Evolutionary conservation across 345 rosid genomes (phyloP).

Genomic region (Arabidopsis thaliana): DNA sequence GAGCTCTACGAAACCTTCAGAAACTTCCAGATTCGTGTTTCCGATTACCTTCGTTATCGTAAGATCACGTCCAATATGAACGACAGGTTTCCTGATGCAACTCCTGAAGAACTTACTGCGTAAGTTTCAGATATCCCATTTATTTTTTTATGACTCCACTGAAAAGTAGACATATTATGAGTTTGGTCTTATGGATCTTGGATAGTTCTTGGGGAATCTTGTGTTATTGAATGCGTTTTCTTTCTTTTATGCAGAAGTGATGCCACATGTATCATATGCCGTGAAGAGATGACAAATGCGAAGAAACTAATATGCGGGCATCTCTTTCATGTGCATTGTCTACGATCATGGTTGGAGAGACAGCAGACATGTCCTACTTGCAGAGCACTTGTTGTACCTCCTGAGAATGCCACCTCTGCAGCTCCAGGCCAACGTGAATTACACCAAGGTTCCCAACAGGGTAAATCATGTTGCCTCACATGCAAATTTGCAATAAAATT

Average conservation of each 20-base stretch:
- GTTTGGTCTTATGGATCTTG: background rate
- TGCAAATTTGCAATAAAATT: background rate
- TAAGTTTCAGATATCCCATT: conserved; percentile 49
- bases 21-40: conserved; percentile 88
- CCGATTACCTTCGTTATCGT: conserved; percentile 90
- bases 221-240: conserved; percentile 18
- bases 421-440: conserved; percentile 64
- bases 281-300: conserved; percentile 97
- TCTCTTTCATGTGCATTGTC: conserved; percentile 96
- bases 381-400: conserved; percentile 90
- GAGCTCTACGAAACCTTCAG: conserved; percentile 99
- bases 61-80: conserved; percentile 98
- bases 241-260: conserved; percentile 70
- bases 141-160: conserved; percentile 8
- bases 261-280: conserved; percentile 95
- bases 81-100: conserved; percentile 93
- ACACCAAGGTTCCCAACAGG: conserved; percentile 61
- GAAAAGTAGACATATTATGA: conserved; percentile 2
- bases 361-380: conserved; percentile 99
- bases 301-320: conserved; percentile 95
- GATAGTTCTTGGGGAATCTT: conserved; percentile 19
- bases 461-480: conserved; percentile 44
- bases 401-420: conserved; percentile 69
- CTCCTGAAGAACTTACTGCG: conserved; percentile 89
- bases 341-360: conserved; percentile 97